phyloP scores from a whole-genome alignment of 1,139 yeast genomes.

The Geotrichum australiense region DNA sequence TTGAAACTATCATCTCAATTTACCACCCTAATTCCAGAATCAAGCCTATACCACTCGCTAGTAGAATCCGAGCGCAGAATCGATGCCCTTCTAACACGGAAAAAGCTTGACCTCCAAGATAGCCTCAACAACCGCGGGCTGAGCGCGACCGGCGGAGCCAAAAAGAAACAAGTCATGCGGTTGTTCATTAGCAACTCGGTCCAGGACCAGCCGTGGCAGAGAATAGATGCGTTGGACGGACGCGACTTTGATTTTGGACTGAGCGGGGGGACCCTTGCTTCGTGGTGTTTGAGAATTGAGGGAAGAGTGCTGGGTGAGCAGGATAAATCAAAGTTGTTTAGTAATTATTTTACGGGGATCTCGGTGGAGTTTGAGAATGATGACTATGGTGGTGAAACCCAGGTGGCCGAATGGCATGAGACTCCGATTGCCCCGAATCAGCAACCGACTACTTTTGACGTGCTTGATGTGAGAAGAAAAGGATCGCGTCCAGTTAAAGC shows the following conservation, averaged over 20 bases:
- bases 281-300: slow-evolving; percentile 85
- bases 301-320: slow-evolving; percentile 61
- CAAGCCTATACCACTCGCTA: slow-evolving; percentile 60
- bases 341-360: slow-evolving; percentile 74
- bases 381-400: slow-evolving; percentile 30
- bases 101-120: slow-evolving; percentile 80
- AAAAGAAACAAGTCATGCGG: slow-evolving; percentile 53
- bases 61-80: slow-evolving; percentile 71
- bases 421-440: slow-evolving; percentile 18
- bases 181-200: slow-evolving; percentile 76
- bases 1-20: slow-evolving; percentile 56
- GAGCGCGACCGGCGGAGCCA: slow-evolving; percentile 22
- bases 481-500: slow-evolving; percentile 64
- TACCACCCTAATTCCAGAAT: slow-evolving; percentile 63
- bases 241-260: slow-evolving; percentile 33
- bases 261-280: slow-evolving; percentile 39
- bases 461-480: slow-evolving; percentile 73
- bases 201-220: slow-evolving; percentile 90
- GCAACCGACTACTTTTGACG: slow-evolving; percentile 59
- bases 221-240: slow-evolving; percentile 31
- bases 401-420: slow-evolving; percentile 65
- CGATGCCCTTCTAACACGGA: slow-evolving; percentile 75
- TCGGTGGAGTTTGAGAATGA: slow-evolving; percentile 63
- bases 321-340: slow-evolving; percentile 47
- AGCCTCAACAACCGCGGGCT: slow-evolving; percentile 30